phyloP scores from a whole-genome alignment of 139 green algal genomes.

The Medakamo hakoo region DNA sequence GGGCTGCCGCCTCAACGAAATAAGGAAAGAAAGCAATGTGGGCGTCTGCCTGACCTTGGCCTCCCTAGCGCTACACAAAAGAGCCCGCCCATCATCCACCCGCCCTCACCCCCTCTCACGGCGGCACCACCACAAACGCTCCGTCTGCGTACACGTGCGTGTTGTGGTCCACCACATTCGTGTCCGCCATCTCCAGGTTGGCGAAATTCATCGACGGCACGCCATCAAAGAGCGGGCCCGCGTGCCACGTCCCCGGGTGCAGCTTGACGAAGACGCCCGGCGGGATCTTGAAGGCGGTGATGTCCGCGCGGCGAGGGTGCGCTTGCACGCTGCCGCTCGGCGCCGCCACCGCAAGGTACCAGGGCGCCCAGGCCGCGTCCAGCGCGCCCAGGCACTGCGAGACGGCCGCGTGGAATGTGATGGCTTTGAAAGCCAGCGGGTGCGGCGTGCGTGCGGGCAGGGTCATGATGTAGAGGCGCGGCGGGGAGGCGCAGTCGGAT shows the following conservation, averaged over 20 bases:
- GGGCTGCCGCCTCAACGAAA: no score
- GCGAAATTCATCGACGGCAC: slow-evolving; percentile 16
- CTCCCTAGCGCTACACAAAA: no score
- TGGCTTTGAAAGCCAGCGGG: slow-evolving; percentile 46
- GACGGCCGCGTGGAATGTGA: slow-evolving; percentile 77
- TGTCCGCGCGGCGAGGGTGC: slow-evolving; percentile 9
- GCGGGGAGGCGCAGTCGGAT: neutral
- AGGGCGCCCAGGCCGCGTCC: slow-evolving; percentile 16
- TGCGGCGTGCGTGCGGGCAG: slow-evolving; percentile 37
- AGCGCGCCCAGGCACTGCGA: slow-evolving; percentile 52
- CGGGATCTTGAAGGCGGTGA: slow-evolving; percentile 32
- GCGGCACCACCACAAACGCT: slow-evolving; percentile 4
- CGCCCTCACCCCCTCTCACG: no score
- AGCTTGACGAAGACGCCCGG: slow-evolving; percentile 29
- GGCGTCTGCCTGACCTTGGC: no score
- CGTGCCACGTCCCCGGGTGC: slow-evolving; percentile 58
- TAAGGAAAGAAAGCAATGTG: no score
- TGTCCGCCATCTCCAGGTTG: slow-evolving; percentile 91
- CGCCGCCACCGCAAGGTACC: slow-evolving; percentile 70
- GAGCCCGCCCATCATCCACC: no score
- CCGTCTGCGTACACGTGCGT: slow-evolving; percentile 51
- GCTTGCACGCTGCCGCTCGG: neutral
- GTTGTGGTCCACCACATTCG: slow-evolving; percentile 84
- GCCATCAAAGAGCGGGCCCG: slow-evolving; percentile 49
- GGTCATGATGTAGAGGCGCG: slow-evolving; percentile 90